phyloP scores from a whole-genome alignment of 2,329 filamentous ascomycete genomes.

The Phoma sp. region DNA sequence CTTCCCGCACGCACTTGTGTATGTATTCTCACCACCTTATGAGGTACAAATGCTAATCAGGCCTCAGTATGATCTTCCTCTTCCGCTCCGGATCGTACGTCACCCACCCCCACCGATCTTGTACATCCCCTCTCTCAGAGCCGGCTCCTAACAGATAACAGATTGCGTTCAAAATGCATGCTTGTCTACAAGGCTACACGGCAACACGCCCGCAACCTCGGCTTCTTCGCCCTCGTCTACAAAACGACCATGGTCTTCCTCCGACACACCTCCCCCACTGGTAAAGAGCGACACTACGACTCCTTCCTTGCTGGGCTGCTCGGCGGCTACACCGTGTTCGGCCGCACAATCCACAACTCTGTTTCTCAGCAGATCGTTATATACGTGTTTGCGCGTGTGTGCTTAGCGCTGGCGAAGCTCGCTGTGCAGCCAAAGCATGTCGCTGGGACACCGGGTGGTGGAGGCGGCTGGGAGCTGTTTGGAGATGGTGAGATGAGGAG shows the following conservation, averaged over 20 bases:
- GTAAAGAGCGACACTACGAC: slow-evolving; percentile 76
- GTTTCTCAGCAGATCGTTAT: slow-evolving; percentile 98
- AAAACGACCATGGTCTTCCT: slow-evolving; percentile 82
- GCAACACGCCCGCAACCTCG: slow-evolving; percentile 90
- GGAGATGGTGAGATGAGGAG: slow-evolving; percentile 47
- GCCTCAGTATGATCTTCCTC: slow-evolving; percentile 87
- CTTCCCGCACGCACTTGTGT: slow-evolving; percentile 95
- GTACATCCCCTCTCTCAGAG: neutral
- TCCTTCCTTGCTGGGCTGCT: slow-evolving; percentile 85
- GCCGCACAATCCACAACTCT: slow-evolving; percentile 76
- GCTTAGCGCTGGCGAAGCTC: slow-evolving; percentile 82
- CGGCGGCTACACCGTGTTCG: slow-evolving; percentile 94
- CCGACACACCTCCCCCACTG: slow-evolving; percentile 60
- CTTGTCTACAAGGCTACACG: slow-evolving; percentile 86
- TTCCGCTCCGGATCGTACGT: slow-evolving; percentile 88
- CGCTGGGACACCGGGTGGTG: slow-evolving; percentile 45
- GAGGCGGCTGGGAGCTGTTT: slow-evolving; percentile 49
- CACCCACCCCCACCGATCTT: neutral
- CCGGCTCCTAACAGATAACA: slow-evolving; percentile 35
- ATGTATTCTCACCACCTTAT: slow-evolving; percentile 32
- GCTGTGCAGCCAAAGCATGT: slow-evolving; percentile 69
- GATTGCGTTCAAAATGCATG: slow-evolving; percentile 75
- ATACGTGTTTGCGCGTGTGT: slow-evolving; percentile 93
- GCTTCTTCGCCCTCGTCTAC: slow-evolving; percentile 89
- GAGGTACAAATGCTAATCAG: slow-evolving; percentile 8